Evolutionary conservation across 306 rosid species (phyloP).

Genomic region (Luffa aegyptiaca): DNA sequence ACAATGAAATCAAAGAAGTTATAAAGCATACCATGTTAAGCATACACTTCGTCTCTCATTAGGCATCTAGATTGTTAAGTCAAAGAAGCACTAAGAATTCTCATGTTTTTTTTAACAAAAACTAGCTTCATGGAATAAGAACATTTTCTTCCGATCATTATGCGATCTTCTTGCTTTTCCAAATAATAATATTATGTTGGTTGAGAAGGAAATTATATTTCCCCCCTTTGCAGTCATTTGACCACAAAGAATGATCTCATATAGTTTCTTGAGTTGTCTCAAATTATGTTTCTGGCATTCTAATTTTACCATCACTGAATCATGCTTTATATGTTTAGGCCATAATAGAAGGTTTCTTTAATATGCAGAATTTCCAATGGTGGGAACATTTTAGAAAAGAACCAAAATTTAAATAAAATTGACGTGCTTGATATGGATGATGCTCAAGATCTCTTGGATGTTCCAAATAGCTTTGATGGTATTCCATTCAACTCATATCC

Average conservation of each 20-base stretch:
- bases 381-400: conserved; percentile 11
- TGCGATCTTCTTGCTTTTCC: neutral
- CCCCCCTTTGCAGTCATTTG: neutral
- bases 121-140: conserved; percentile 1
- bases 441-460: conserved; percentile 23
- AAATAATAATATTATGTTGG: neutral
- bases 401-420: neutral
- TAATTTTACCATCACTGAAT: neutral
- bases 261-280: neutral
- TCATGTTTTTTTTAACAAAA: neutral
- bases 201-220: neutral
- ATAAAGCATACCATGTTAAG: neutral
- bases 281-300: neutral
- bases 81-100: neutral
- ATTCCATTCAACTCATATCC: conserved; percentile 38
- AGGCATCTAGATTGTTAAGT: neutral
- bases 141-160: neutral
- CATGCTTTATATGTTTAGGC: neutral
- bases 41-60: neutral
- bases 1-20: neutral
- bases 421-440: conserved; percentile 25
- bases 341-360: neutral
- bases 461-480: conserved; percentile 37
- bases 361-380: conserved; percentile 29
- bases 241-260: neutral